phyloP scores from a whole-genome alignment of 2,329 filamentous ascomycete species.

The Blastomyces gilchristii region DNA sequence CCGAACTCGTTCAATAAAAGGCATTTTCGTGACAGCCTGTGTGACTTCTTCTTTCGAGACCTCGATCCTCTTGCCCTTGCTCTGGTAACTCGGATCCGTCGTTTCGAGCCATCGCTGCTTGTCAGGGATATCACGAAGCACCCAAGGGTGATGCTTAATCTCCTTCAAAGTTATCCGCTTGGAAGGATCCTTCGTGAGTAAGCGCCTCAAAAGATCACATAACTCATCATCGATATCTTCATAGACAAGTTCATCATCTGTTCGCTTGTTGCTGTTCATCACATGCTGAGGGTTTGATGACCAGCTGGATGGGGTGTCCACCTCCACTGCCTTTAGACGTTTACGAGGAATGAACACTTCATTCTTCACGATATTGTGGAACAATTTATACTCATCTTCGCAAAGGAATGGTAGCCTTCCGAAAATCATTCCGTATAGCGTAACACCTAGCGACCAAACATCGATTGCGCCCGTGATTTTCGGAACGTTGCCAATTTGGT shows the following conservation, averaged over 20 bases:
- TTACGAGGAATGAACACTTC: constrained; percentile 80
- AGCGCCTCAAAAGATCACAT: constrained; percentile 63
- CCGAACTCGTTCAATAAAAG: constrained; percentile 71
- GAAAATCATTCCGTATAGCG: constrained; percentile 88
- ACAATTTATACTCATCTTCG: constrained; percentile 84
- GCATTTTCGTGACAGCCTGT: constrained; percentile 78
- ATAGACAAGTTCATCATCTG: constrained; percentile 69
- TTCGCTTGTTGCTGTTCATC: constrained; percentile 58
- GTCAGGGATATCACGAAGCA: constrained; percentile 66
- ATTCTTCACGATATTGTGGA: constrained; percentile 80
- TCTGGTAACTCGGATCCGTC: constrained; percentile 71
- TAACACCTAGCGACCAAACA: constrained; percentile 93
- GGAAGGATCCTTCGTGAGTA: constrained; percentile 81
- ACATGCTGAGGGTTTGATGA: constrained; percentile 38
- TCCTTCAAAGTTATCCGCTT: constrained; percentile 82
- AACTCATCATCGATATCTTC: constrained; percentile 76
- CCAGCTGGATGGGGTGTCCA: constrained; percentile 36
- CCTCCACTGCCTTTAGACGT: constrained; percentile 63
- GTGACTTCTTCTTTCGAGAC: constrained; percentile 87
- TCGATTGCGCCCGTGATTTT: constrained; percentile 90
- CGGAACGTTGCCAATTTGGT: constrained; percentile 46
- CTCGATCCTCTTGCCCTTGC: constrained; percentile 75
- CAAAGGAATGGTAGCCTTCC: constrained; percentile 89
- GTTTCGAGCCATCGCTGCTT: constrained; percentile 80
- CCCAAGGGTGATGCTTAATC: constrained; percentile 91